Evolutionary conservation across 73 alveolate genomes (phyloP).

Genomic region (Paramecium primaurelia): DNA sequence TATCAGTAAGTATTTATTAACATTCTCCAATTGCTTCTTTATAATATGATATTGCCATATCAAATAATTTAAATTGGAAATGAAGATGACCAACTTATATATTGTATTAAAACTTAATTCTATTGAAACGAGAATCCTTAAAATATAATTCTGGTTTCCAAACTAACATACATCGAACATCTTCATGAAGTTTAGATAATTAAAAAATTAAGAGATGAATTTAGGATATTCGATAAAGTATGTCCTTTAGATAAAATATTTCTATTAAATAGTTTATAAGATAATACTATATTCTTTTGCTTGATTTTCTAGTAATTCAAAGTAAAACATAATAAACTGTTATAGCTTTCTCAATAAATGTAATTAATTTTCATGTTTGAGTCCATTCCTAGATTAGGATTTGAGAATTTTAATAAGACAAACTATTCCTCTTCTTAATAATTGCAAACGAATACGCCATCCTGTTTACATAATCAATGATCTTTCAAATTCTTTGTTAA

Average conservation of each 20-base stretch:
- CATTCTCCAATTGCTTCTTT: neutral
- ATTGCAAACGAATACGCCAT: neutral
- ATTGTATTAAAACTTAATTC: neutral
- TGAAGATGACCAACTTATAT: neutral
- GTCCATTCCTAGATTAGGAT: neutral
- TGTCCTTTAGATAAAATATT: neutral
- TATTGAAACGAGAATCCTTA: neutral
- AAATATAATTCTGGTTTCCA: neutral
- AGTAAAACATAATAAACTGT: neutral
- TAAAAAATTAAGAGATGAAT: neutral
- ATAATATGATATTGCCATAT: neutral
- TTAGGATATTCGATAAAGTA: neutral
- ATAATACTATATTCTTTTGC: neutral
- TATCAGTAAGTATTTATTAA: neutral
- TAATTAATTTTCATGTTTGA: neutral
- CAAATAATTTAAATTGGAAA: neutral
- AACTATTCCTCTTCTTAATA: neutral
- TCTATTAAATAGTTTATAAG: neutral
- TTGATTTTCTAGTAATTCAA: neutral
- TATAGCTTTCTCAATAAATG: neutral
- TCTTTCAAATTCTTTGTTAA: neutral
- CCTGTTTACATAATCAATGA: neutral
- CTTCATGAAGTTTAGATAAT: neutral
- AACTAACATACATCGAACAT: neutral
- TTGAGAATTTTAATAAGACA: slow-evolving; percentile 5